A percentile compares a stretch with the other conserved stretches of the same genome.
phyloP scores from a whole-genome alignment of 768 basidiomycete species.

The Infundibulicybe gibba region DNA sequence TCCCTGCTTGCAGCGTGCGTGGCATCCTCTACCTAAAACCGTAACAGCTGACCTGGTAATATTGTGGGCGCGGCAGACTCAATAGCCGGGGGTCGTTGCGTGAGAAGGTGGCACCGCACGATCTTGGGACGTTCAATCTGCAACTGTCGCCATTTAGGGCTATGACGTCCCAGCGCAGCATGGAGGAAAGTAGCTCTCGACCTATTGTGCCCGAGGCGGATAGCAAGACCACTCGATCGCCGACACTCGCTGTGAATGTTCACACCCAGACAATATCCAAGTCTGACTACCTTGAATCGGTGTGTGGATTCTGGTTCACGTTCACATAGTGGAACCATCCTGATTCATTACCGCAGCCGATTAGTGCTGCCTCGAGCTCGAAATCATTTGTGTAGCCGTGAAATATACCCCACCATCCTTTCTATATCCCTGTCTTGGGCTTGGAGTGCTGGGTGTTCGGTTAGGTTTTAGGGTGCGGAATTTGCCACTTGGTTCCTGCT shows the following conservation, averaged over 20 bases:
- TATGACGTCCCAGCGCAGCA: slow-evolving; percentile 12
- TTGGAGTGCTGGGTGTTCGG: neutral
- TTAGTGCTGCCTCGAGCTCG: neutral
- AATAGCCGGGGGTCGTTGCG: slow-evolving; percentile 46
- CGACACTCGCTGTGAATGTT: slow-evolving; percentile 16
- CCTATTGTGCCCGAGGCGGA: slow-evolving; percentile 2
- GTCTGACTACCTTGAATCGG: slow-evolving; percentile 23
- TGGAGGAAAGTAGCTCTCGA: neutral
- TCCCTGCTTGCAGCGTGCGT: slow-evolving; percentile 44
- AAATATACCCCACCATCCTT: slow-evolving; percentile 1
- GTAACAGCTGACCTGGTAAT: neutral
- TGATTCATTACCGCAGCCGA: neutral
- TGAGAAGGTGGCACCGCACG: slow-evolving; percentile 28
- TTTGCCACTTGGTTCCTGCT: neutral
- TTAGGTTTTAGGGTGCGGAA: slow-evolving; percentile 4
- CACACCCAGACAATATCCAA: slow-evolving; percentile 29
- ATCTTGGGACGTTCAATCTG: slow-evolving; percentile 24
- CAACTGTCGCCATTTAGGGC: slow-evolving; percentile 28
- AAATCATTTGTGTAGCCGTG: neutral
- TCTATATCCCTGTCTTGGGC: neutral
- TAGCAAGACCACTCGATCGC: neutral
- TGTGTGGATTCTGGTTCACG: neutral
- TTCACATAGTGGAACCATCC: neutral
- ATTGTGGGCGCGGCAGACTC: slow-evolving; percentile 23
- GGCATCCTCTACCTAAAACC: slow-evolving; percentile 16